Percentiles rank a stretch among this genome's conserved stretches.
These are phyloP conservation scores for Penstemon davidsonii DNA, from an alignment of 257 asterid species.

Conservation along the genomic window DNA sequence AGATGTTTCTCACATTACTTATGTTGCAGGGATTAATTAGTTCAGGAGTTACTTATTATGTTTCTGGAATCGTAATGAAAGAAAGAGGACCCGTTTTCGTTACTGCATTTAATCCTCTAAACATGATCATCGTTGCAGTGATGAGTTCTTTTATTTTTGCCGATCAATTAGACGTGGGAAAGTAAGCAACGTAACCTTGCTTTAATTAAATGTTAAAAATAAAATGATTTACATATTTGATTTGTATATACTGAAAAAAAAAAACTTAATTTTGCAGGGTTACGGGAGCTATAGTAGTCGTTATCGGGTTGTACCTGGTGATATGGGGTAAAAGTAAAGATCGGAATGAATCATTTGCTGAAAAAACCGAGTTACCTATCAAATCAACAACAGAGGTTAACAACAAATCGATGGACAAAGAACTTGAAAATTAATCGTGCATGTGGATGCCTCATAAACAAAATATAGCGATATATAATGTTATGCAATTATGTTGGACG, in stretches of 20 bases:
- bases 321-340: conserved; percentile 48
- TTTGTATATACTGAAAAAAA: too few species aligned
- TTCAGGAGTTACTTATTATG: conserved; percentile 49
- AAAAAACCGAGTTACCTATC: too few species aligned
- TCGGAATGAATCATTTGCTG: background rate
- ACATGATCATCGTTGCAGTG: conserved; percentile 48
- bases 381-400: too few species aligned
- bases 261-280: conserved; percentile 24
- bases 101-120: conserved; percentile 47
- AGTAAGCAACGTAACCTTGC: conserved; percentile 23
- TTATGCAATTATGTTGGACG: too few species aligned
- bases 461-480: too few species aligned
- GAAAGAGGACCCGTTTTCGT: conserved; percentile 54
- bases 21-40: conserved; percentile 46
- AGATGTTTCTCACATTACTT: background rate
- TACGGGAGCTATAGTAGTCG: conserved; percentile 35
- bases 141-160: conserved; percentile 42
- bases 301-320: conserved; percentile 43
- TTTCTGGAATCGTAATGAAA: conserved; percentile 49
- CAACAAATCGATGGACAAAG: too few species aligned
- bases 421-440: too few species aligned
- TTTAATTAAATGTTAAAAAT: background rate
- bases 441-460: too few species aligned
- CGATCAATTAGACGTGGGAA: conserved; percentile 46
- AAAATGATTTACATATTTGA: too few species aligned